These are phyloP conservation scores for Chlorella vulgaris DNA, from an alignment of 139 green algal genomes.

Conservation along the genomic window DNA sequence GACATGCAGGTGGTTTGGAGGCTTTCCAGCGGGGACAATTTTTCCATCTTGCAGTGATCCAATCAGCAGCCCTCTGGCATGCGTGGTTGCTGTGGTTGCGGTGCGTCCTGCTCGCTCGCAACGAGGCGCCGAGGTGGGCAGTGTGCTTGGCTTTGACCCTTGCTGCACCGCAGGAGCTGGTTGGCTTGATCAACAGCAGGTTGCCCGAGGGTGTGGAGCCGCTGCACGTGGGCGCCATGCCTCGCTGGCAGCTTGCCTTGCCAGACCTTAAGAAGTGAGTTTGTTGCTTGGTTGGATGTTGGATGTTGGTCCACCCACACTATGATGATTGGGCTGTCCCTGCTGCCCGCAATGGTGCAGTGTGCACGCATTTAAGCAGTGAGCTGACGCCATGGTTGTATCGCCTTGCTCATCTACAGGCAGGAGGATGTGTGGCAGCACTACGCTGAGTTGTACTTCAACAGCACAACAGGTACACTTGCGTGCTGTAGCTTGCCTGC, in stretches of 20 bases:
- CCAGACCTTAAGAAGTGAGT: conserved; percentile 4
- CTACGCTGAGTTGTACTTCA: not conserved
- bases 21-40: too few relatives aligned
- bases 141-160: not conserved
- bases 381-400: too few relatives aligned
- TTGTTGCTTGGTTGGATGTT: too few relatives aligned
- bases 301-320: too few relatives aligned
- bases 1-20: conserved; percentile 16
- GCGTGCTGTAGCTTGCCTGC: not conserved
- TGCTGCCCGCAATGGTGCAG: too few relatives aligned
- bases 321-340: too few relatives aligned
- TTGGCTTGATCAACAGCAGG: conserved; percentile 6
- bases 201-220: conserved; percentile 1
- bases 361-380: too few relatives aligned
- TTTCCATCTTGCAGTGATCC: too few relatives aligned
- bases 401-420: not conserved
- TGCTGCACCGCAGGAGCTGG: not conserved
- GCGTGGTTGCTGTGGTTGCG: too few relatives aligned
- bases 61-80: too few relatives aligned
- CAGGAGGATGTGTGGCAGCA: conserved; percentile 4
- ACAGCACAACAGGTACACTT: conserved; percentile 12
- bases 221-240: conserved; percentile 8
- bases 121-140: too few relatives aligned
- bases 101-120: too few relatives aligned
- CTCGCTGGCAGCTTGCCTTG: conserved; percentile 9